Evolutionary conservation across 306 rosid genomes (phyloP).

Genomic region (Lathyrus oleraceus): DNA sequence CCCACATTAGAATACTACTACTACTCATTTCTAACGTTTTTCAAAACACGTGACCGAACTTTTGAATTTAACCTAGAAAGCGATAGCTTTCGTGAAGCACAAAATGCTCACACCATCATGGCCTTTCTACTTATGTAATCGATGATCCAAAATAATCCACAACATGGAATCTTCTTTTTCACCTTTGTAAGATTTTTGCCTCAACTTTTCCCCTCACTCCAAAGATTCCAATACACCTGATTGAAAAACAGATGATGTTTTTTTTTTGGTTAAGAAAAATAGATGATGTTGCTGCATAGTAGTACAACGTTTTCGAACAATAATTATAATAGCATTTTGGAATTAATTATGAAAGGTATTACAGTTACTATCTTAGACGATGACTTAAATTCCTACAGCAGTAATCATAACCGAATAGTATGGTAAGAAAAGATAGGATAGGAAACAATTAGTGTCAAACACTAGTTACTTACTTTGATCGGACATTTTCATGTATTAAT

Average conservation of each 20-base stretch:
- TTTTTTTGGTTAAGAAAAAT: neutral
- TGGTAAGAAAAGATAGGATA: too few relatives aligned
- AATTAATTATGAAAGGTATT: constrained; percentile 10
- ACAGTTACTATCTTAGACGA: constrained; percentile 6
- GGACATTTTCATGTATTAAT: too few relatives aligned
- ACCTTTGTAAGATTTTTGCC: constrained; percentile 39
- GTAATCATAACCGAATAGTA: constrained; percentile 34
- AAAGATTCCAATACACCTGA: constrained; percentile 47
- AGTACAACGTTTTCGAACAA: constrained; percentile 13
- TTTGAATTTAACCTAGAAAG: neutral
- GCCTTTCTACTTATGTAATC: neutral
- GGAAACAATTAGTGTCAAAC: neutral
- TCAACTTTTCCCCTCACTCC: constrained; percentile 13
- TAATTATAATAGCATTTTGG: neutral
- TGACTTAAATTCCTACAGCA: constrained; percentile 17
- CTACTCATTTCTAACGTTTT: neutral
- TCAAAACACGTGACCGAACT: neutral
- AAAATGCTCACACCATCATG: neutral
- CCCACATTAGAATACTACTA: too few relatives aligned
- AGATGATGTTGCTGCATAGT: neutral
- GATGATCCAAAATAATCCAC: constrained; percentile 22
- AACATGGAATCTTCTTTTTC: constrained; percentile 51
- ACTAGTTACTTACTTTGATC: too few relatives aligned
- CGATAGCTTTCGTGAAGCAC: constrained; percentile 12
- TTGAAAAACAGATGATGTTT: constrained; percentile 10